A percentile compares a stretch with the other conserved stretches of the same genome.
phyloP scores from a whole-genome alignment of 202 grass and related monocot species.

The Elaeis oleifera region DNA sequence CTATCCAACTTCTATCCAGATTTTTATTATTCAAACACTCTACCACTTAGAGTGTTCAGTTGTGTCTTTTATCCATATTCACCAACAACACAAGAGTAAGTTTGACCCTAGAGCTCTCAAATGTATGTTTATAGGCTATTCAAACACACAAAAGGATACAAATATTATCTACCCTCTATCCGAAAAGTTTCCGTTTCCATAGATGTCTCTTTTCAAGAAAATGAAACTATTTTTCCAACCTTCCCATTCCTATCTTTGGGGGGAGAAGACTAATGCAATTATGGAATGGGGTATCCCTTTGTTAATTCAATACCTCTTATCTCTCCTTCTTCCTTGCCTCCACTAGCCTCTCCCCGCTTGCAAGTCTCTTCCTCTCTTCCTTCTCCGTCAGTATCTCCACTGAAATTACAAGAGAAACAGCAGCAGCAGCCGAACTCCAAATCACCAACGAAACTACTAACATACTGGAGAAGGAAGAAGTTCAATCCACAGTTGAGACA shows the following conservation, averaged over 20 bases:
- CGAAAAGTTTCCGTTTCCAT: not conserved
- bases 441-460: too few relatives aligned
- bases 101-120: not conserved
- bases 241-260: not conserved
- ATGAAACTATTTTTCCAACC: not conserved
- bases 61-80: conserved; percentile 9
- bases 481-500: too few relatives aligned
- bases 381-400: too few relatives aligned
- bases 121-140: conserved; percentile 11
- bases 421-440: too few relatives aligned
- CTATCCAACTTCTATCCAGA: not conserved
- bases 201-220: conserved; percentile 5
- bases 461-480: too few relatives aligned
- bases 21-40: not conserved
- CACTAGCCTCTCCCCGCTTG: too few relatives aligned
- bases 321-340: not conserved
- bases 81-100: not conserved
- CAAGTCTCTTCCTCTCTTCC: too few relatives aligned
- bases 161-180: not conserved
- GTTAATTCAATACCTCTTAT: not conserved
- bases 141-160: not conserved
- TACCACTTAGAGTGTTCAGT: not conserved
- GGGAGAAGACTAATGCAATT: not conserved
- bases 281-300: not conserved
- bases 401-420: too few relatives aligned